Percentiles rank a stretch among this genome's conserved stretches.
Conservation (phyloP, 305 asterid genomes). For the Solanum hybrid region DNA sequence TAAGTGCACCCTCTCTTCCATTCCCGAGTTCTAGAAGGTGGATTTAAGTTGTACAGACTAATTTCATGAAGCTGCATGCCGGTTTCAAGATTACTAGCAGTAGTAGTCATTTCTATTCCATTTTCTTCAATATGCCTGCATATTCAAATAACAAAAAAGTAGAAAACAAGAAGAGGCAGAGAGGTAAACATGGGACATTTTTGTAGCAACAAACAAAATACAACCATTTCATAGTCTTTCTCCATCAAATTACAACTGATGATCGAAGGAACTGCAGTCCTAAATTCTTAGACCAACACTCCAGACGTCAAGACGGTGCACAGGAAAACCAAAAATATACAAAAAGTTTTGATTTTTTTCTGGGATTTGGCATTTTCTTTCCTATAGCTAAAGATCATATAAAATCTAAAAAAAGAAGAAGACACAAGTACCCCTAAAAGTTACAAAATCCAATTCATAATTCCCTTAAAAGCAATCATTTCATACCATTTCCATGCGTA, state of each 20-base stretch:
- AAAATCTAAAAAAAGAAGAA: background rate
- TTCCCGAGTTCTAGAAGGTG: background rate
- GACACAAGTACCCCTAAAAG: background rate
- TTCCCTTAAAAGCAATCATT: conserved; percentile 7
- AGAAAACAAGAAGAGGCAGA: background rate
- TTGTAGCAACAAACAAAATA: background rate
- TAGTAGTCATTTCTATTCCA: background rate
- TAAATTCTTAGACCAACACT: background rate
- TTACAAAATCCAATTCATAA: background rate
- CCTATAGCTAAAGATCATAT: background rate
- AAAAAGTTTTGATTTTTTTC: background rate
- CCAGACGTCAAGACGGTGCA: background rate
- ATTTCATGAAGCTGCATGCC: background rate
- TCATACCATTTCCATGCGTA: conserved; percentile 45
- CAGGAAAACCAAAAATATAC: background rate
- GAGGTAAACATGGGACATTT: background rate
- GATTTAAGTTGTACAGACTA: background rate
- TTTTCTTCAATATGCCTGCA: background rate
- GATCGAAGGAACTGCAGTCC: background rate
- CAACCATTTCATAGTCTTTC: background rate
- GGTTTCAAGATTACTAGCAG: background rate
- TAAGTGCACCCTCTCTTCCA: background rate
- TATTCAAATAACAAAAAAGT: background rate
- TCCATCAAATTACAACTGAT: background rate
- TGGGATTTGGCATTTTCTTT: background rate